These are phyloP conservation scores for Mycena sp. DNA, from an alignment of 1,284 basidiomycete species.

Conservation along the genomic window DNA sequence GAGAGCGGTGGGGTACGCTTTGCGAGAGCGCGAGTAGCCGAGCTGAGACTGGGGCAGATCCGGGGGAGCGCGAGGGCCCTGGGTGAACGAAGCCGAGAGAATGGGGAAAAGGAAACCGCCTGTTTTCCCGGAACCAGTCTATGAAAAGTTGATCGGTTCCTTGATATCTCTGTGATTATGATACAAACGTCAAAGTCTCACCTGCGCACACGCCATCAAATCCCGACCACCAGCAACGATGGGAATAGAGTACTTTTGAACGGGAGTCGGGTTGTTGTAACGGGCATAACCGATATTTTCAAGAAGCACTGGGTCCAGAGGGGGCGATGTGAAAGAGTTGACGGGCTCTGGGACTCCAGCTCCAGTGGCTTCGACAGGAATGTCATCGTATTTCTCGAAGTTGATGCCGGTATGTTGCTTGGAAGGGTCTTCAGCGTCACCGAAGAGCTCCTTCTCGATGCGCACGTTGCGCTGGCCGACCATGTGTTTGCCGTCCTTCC, in stretches of 20 bases:
- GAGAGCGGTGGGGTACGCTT: conserved; percentile 95
- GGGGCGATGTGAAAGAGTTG: conserved; percentile 87
- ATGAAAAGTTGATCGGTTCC: conserved; percentile 33
- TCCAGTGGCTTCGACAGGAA: conserved; percentile 98
- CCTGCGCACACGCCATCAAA: conserved; percentile 99
- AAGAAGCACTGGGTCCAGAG: conserved; percentile 92
- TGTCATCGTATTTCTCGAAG: conserved; percentile 99
- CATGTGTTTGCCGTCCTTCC: conserved; percentile 92
- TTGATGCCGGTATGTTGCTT: conserved; percentile 98
- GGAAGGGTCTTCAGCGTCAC: conserved; percentile 85
- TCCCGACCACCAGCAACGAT: conserved; percentile 94
- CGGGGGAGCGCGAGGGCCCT: conserved; percentile 82
- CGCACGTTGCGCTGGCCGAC: conserved; percentile 84
- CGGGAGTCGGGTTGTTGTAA: conserved; percentile 96
- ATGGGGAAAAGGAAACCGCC: conserved; percentile 99
- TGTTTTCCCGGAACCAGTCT: conserved; percentile 99
- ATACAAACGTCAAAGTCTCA: conserved; percentile 44
- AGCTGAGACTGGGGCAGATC: conserved; percentile 53
- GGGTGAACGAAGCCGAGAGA: conserved; percentile 91
- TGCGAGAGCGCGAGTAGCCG: conserved; percentile 78
- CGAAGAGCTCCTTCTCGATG: conserved; percentile 96
- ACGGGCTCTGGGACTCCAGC: conserved; percentile 95
- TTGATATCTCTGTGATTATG: conserved; percentile 24
- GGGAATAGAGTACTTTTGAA: conserved; percentile 99
- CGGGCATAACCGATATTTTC: conserved; percentile 95